A percentile compares a stretch with the other conserved stretches of the same genome.
Conservation (phyloP, 2,329 filamentous ascomycete genomes). For the Diaporthe eres region DNA sequence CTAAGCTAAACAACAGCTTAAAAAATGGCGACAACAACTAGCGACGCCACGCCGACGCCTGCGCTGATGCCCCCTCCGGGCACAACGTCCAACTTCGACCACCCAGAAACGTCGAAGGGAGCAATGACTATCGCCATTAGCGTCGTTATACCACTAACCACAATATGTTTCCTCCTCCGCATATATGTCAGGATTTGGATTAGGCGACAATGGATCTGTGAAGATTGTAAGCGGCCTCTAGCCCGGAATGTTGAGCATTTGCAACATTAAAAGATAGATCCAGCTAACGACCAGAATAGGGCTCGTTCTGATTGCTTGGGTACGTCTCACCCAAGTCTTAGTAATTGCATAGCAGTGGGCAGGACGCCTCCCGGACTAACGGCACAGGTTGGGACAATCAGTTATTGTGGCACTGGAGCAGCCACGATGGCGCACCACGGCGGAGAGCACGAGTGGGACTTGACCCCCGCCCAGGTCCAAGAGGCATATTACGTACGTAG, state of each 20-base stretch:
- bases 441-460: slow-evolving; percentile 18
- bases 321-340: not conserved
- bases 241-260: not conserved
- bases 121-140: slow-evolving; percentile 4
- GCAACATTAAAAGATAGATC: not conserved
- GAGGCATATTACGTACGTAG: slow-evolving; percentile 20
- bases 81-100: not conserved
- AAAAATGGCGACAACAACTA: slow-evolving; percentile 1
- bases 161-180: slow-evolving; percentile 8
- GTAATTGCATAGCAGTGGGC: not conserved
- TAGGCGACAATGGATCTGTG: not conserved
- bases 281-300: slow-evolving; percentile 1
- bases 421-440: slow-evolving; percentile 20
- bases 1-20: not conserved
- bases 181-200: slow-evolving; percentile 11
- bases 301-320: slow-evolving; percentile 8
- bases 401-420: slow-evolving; percentile 20
- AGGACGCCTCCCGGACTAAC: not conserved
- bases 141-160: slow-evolving; percentile 1
- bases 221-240: slow-evolving; percentile 1
- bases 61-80: not conserved
- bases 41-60: not conserved
- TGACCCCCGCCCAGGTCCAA: not conserved
- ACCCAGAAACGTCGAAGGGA: slow-evolving; percentile 2
- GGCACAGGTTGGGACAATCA: not conserved